Evolutionary conservation across 352 stramenopile genomes (phyloP).

Genomic region (Phytopythium kandeliae): DNA sequence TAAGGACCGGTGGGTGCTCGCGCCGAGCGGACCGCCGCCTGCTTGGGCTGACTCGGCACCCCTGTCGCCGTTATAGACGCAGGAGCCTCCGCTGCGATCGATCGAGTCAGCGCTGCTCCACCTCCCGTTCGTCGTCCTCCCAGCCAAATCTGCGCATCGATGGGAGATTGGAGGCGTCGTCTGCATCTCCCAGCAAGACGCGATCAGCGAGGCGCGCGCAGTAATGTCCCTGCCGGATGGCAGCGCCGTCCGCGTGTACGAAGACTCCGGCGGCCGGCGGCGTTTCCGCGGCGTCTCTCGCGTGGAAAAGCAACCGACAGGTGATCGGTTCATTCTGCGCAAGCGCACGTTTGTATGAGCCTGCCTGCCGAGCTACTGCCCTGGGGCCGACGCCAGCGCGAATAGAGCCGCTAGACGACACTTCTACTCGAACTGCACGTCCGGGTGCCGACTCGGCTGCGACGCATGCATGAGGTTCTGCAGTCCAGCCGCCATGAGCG

Average conservation of each 20-base stretch:
- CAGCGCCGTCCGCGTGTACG: constrained; percentile 53
- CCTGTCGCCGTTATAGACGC: no score
- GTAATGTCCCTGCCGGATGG: constrained; percentile 14
- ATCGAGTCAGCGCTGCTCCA: constrained; percentile 63
- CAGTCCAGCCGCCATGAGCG: constrained; percentile 75
- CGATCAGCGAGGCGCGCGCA: constrained; percentile 11
- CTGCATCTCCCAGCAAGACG: constrained; percentile 19
- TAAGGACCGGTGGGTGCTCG: no score
- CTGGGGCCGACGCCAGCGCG: no score
- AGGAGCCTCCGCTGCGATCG: constrained; percentile 28
- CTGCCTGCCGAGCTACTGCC: constrained; percentile 1
- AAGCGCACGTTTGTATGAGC: constrained; percentile 63
- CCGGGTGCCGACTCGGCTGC: constrained; percentile 23
- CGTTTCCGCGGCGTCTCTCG: constrained; percentile 54
- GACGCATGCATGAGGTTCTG: constrained; percentile 77
- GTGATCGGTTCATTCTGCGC: constrained; percentile 39
- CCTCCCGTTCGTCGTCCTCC: constrained; percentile 38
- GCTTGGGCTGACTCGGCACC: no score
- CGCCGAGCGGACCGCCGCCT: no score
- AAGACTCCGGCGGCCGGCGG: background rate
- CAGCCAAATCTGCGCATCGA: constrained; percentile 16
- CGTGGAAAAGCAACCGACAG: constrained; percentile 25
- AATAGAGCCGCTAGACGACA: constrained; percentile 6
- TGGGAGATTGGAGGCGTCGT: constrained; percentile 51
- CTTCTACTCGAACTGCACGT: constrained; percentile 23